Evolutionary conservation across 129 eudicot genomes (phyloP), one percentile per base, ranked within the genome.

Genomic region (Deinandra increscens): DNA sequence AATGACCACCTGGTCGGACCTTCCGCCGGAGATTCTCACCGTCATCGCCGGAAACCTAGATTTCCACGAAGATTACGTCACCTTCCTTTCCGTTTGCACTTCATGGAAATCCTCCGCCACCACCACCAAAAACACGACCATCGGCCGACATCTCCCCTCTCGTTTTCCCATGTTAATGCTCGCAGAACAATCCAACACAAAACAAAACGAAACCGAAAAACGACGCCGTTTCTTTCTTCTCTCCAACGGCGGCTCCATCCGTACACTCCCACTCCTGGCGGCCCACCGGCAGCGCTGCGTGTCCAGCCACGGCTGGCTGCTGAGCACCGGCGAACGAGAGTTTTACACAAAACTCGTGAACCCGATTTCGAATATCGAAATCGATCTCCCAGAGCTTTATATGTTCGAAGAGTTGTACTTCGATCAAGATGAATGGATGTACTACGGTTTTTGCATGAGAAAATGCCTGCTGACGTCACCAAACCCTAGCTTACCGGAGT

Each of bases 11-110:
- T 36, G 39, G 39, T 36, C 39, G 22, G 63, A 68, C 11, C 69
- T 68, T 68, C 68, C n/a, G 34, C 74, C 80, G 31, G 80, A 75
- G 54, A 75, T 75, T 33, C 69, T 68, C 58, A 46, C 59, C 6
- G 45, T 22, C 6, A 59, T 68, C 31, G 50, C 74, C 54, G 14
- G 61, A 75, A 75, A 75, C 9, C 13, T 58, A 29, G 39, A 12
- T 26, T 58, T 26, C 38, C 29, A 58, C 26, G 64, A 58, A 58
- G 64, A 58, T 58, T 29, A 33, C 19, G n/a, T 58, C 20, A 58
- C 29, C 64, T 58, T 58, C 13, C 64, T 29, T 26, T 29, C 39
- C 26, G 64, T 58, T 58, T 58, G 64, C 39, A 58, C 64, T 14
- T 58, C 64, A 29, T 58, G 64, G 64, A 58, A 26, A 5, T 11